Evolutionary conservation across 2,329 filamentous ascomycete species (phyloP), one percentile per base, ranked within the genome.

Genomic region (Dactylellina drechsleri): DNA sequence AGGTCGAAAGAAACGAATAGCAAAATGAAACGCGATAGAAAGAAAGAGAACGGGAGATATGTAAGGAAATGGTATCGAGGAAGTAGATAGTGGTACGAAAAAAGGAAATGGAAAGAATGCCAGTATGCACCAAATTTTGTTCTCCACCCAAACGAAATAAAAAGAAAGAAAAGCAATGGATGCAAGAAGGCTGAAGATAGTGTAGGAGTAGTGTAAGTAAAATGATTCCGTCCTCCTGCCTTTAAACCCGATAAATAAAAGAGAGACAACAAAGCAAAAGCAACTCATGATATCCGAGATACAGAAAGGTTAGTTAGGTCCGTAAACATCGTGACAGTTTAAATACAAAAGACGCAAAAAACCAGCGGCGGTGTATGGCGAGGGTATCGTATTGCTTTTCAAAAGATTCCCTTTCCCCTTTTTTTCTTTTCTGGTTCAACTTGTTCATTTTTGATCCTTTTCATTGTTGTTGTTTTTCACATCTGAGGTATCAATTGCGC

Each of bases 401-500:
- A 18, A 52, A 52, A 23, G 18, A 20, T 52, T 52, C 47, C 20
- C 47, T 52, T 52, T 18, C 20, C 18, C 43, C 1, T 47, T 18
- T 52, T 23, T 52, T 52, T 52, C 31, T 36, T 36, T 36, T 36
- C 31, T 36, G 31, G 31, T 36, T 36, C 16, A 52, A 52, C 47
- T 52, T 52, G 57, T 36, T 10, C 5, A 36, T 36, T 71, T 45
- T n/a, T 65, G 49, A 20, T 40, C 45, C 13, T 20, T 52, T 72
- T 18, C 43, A n/a, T 65, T 59, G 36, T 72, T 64, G 26, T 36
- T 50, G 8, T 49, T 59, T 62, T 36, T 68, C 65, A 75, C 71
- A 75, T 75, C 71, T 75, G 71, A 45, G 71, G 71, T 75, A 75
- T 75, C 71, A 75, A 58, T 74, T 74, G 70, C 49, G 71, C 70